Evolutionary conservation across 176 grass and related monocot species (phyloP).

Genomic region (Paspalum notatum): DNA sequence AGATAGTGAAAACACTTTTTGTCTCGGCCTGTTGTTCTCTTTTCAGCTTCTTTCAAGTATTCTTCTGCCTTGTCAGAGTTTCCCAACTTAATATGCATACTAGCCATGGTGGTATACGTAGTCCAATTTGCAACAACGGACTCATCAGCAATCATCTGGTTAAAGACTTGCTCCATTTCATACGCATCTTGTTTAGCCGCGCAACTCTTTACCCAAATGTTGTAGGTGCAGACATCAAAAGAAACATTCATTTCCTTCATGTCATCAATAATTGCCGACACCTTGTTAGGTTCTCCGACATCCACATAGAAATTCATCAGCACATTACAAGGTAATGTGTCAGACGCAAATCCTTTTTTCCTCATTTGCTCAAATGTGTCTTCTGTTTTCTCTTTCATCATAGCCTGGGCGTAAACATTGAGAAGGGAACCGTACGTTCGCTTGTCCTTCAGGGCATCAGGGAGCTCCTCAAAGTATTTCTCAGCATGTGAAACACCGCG

Average conservation of each 20-base stretch:
- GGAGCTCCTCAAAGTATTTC: conserved; percentile 69
- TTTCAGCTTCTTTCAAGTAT: conserved; percentile 81
- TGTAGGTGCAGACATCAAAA: conserved; percentile 81
- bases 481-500: conserved; percentile 63
- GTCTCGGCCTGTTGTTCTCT: conserved; percentile 72
- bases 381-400: conserved; percentile 80
- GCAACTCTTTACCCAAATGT: conserved; percentile 87
- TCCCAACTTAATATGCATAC: conserved; percentile 73
- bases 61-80: conserved; percentile 76
- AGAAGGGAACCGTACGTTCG: conserved; percentile 82
- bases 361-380: conserved; percentile 64
- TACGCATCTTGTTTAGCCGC: conserved; percentile 72
- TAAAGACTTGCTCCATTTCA: conserved; percentile 67
- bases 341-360: conserved; percentile 63
- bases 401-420: conserved; percentile 81
- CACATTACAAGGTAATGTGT: conserved; percentile 86
- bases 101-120: conserved; percentile 83
- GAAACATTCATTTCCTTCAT: conserved; percentile 73
- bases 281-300: conserved; percentile 61
- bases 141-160: conserved; percentile 68
- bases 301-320: conserved; percentile 91
- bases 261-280: conserved; percentile 56
- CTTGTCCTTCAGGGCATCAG: conserved; percentile 78
- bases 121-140: conserved; percentile 85
- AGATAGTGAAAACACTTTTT: conserved; percentile 81